A percentile compares a stretch with the other conserved stretches of the same genome.
Conservation (phyloP, 1,284 basidiomycete species). For the Ceratobasidium sp. region DNA sequence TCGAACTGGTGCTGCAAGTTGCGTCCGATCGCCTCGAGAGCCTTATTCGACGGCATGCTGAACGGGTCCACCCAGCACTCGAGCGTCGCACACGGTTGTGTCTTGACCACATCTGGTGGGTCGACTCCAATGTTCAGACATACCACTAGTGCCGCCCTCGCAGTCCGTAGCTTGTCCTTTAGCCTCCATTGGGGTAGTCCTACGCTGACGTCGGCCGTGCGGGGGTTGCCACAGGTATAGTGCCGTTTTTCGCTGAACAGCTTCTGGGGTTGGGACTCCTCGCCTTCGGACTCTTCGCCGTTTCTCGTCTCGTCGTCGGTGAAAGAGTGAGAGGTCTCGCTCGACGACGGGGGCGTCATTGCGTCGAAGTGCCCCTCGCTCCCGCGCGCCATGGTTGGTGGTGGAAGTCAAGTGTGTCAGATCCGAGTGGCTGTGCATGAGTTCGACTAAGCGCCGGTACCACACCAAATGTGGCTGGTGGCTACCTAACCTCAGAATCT, state of each 20-base stretch:
- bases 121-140: constrained; percentile 99
- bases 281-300: constrained; percentile 35
- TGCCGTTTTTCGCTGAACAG: constrained; percentile 72
- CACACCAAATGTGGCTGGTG: background rate
- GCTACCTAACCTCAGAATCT: too few relatives aligned
- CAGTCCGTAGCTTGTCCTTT: constrained; percentile 83
- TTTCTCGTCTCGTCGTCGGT: constrained; percentile 28
- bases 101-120: constrained; percentile 97
- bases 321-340: constrained; percentile 34
- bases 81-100: constrained; percentile 93
- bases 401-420: background rate
- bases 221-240: constrained; percentile 87
- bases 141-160: constrained; percentile 92
- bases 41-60: constrained; percentile 88
- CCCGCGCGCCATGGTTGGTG: constrained; percentile 27
- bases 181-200: constrained; percentile 42
- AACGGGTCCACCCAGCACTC: constrained; percentile 99
- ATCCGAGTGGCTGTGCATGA: constrained; percentile 34
- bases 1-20: constrained; percentile 98
- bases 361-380: constrained; percentile 18
- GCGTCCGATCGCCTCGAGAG: constrained; percentile 88
- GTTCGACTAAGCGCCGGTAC: background rate
- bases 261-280: constrained; percentile 37
- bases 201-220: background rate
- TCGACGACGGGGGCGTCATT: constrained; percentile 44